These are phyloP conservation scores for Aplosporella prunicola DNA, from an alignment of 2,329 filamentous ascomycete species.

Conservation along the genomic window DNA sequence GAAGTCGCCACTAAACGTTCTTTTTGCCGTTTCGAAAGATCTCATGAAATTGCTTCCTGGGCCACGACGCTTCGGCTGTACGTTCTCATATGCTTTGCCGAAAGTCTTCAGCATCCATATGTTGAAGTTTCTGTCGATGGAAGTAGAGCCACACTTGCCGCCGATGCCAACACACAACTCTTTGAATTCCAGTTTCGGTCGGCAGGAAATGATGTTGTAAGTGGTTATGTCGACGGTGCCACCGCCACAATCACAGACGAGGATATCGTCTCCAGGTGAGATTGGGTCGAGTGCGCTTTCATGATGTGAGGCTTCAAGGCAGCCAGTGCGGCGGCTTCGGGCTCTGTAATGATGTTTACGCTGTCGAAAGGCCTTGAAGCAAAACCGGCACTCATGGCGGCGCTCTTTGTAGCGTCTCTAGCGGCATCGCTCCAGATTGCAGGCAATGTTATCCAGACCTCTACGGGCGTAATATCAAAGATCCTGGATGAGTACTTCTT, in stretches of 20 bases:
- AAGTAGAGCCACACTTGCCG: slow-evolving; percentile 16
- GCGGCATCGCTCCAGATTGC: slow-evolving; percentile 20
- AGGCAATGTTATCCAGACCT: slow-evolving; percentile 19
- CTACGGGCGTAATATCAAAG: slow-evolving; percentile 12
- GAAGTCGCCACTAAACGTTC: slow-evolving; percentile 17
- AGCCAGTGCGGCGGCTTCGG: slow-evolving; percentile 15
- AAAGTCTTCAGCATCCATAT: slow-evolving; percentile 21
- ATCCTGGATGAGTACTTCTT: slow-evolving; percentile 3
- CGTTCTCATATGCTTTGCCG: slow-evolving; percentile 19
- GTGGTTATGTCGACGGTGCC: slow-evolving; percentile 20
- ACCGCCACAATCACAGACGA: slow-evolving; percentile 22
- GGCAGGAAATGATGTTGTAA: neutral
- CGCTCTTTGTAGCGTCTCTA: slow-evolving; percentile 14
- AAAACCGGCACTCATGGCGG: slow-evolving; percentile 16
- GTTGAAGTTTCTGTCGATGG: slow-evolving; percentile 26
- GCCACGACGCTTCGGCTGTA: slow-evolving; percentile 18
- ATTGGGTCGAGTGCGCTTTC: neutral
- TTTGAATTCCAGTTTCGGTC: slow-evolving; percentile 1
- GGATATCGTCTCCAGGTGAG: slow-evolving; percentile 11
- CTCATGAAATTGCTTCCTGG: slow-evolving; percentile 27
- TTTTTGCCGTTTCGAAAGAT: slow-evolving; percentile 24
- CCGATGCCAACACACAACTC: slow-evolving; percentile 1
- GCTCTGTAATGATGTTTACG: slow-evolving; percentile 19
- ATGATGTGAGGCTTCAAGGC: slow-evolving; percentile 11
- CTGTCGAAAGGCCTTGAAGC: slow-evolving; percentile 14